phyloP scores from a whole-genome alignment of 2,329 filamentous ascomycete genomes.

The Simplicillium sp. region DNA sequence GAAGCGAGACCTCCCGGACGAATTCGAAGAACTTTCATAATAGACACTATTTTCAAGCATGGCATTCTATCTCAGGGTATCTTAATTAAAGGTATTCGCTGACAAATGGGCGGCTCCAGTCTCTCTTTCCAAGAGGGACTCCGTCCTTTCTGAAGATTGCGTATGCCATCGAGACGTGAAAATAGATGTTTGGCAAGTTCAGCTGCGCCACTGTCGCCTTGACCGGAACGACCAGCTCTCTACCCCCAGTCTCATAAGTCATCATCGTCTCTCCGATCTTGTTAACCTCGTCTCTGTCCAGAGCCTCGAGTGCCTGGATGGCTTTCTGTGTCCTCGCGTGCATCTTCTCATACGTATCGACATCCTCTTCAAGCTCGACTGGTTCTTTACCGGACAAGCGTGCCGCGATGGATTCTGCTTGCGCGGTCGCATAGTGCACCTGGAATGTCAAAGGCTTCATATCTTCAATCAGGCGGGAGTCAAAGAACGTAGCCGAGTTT shows the following conservation, averaged over 20 bases:
- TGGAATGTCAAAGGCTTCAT: conserved; percentile 21
- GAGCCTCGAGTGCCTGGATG: neutral
- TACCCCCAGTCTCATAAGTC: conserved; percentile 15
- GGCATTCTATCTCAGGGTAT: too few relatives aligned
- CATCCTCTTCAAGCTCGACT: neutral
- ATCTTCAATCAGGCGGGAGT: conserved; percentile 15
- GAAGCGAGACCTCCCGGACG: conserved; percentile 14
- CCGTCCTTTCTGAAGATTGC: conserved; percentile 46
- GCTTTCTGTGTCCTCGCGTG: conserved; percentile 15
- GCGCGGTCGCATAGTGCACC: conserved; percentile 12
- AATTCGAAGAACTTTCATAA: conserved; percentile 10
- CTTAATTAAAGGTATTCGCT: too few relatives aligned
- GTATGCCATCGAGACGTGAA: conserved; percentile 50
- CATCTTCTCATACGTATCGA: conserved; percentile 18
- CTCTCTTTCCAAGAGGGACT: conserved; percentile 43
- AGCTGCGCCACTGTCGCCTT: conserved; percentile 21
- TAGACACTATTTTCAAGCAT: neutral
- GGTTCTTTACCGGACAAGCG: neutral
- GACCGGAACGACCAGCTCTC: conserved; percentile 27
- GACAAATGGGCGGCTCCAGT: conserved; percentile 7
- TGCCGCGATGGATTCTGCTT: neutral
- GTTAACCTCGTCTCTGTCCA: conserved; percentile 15
- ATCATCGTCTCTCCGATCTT: conserved; percentile 7
- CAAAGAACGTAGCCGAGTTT: conserved; percentile 8
- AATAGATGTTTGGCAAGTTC: conserved; percentile 46